Evolutionary conservation across 352 stramenopile genomes (phyloP), one percentile per base, ranked within the genome.

Genomic region (Phytophthora podocarpi): DNA sequence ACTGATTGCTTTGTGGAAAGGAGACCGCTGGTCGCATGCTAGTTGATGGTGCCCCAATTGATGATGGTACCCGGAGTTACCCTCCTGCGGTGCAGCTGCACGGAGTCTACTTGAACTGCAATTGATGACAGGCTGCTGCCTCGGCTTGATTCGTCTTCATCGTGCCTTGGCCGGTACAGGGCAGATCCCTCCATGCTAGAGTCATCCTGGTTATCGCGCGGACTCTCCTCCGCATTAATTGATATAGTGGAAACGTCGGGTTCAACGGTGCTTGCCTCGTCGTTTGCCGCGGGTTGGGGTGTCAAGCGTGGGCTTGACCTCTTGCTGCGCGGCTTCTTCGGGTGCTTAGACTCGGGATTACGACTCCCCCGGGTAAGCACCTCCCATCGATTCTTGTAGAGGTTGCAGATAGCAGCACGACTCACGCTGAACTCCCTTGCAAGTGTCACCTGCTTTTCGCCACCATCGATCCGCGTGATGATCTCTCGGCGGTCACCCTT

Each of bases 361-460:
- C 72, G 59, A 45, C 39, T 55, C 21, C 55, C 67, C n/a, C 74
- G 74, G 1, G 63, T 76, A n/a, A 82, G 64, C 27, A 82, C 70
- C 21, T 78, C 67, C 28, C 64, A 66, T 13, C 74, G 71, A 45
- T 80, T 85, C 59, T 85, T 85, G 70, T 85, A 85, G 11, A 85
- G 58, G 27, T 85, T 82, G 47, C 75, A 85, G 28, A 85, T 80
- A 31, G 75, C 75, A 5, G 75, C 75, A 23, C 75, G 75, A 39
- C 72, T 85, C 1, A 82, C 75, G 24, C 53, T 48, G 41, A 80
- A 85, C 39, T 85, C 75, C 51, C 62, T 78, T 11, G 76, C 76
- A 34, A 85, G 65, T 15, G 64, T 46, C 20, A 79, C 73, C 31
- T 85, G 76, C 56, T 81, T 82, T 62, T 85, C 73, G 11, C 76